These are phyloP conservation scores for Aspergillus pseudotamarii DNA, from an alignment of 2,329 filamentous ascomycete genomes.

Conservation along the genomic window DNA sequence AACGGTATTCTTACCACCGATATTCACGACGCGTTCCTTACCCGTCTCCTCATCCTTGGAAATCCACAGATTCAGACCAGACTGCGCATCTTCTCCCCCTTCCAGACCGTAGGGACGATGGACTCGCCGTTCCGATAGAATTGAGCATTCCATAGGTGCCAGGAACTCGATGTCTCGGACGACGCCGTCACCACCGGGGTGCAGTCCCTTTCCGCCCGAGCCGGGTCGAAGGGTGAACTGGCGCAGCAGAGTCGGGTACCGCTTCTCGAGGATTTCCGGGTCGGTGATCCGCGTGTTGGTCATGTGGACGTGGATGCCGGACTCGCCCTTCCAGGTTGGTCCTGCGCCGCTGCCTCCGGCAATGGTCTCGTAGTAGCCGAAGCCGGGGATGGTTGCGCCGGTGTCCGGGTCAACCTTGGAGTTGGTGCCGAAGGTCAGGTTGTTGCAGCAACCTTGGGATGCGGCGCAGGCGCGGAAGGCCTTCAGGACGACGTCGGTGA, in stretches of 20 bases:
- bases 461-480: constrained; percentile 80
- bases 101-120: constrained; percentile 79
- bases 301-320: constrained; percentile 81
- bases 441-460: constrained; percentile 79
- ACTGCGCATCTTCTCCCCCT: constrained; percentile 76
- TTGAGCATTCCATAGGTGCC: constrained; percentile 76
- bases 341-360: constrained; percentile 79
- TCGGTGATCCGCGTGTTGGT: constrained; percentile 88
- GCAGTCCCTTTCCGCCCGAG: constrained; percentile 67
- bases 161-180: constrained; percentile 83
- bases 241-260: constrained; percentile 75
- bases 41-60: constrained; percentile 65
- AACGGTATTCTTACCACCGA: constrained; percentile 66
- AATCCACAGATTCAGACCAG: constrained; percentile 87
- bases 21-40: constrained; percentile 57
- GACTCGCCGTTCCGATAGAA: constrained; percentile 75
- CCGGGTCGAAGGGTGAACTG: constrained; percentile 69
- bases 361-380: constrained; percentile 88
- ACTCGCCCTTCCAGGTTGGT: constrained; percentile 73
- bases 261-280: constrained; percentile 76
- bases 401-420: constrained; percentile 65
- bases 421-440: constrained; percentile 76
- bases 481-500: constrained; percentile 81
- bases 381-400: constrained; percentile 66
- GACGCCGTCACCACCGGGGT: constrained; percentile 75